Evolutionary conservation across 371 early-diverging fungal species (phyloP).

Genomic region (Lichtheimia hyalospora): DNA sequence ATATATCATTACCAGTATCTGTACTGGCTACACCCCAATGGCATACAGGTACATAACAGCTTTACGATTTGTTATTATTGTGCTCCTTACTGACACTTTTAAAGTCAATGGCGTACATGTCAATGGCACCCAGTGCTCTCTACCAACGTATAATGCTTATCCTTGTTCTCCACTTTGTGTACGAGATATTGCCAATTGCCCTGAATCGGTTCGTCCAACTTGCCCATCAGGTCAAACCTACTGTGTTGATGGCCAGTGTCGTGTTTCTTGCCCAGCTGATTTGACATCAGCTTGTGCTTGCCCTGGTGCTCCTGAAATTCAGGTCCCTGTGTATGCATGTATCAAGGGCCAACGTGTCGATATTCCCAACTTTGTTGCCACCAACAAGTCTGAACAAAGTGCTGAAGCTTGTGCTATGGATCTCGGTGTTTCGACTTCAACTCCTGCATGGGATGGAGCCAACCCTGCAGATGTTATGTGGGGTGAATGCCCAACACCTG

Average conservation of each 20-base stretch:
- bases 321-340: conserved; percentile 15
- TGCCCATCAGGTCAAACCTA: conserved; percentile 47
- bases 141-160: conserved; percentile 34
- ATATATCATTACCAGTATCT: too few species aligned
- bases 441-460: not conserved
- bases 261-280: conserved; percentile 26
- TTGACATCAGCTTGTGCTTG: conserved; percentile 40
- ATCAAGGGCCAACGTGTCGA: conserved; percentile 19
- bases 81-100: too few species aligned
- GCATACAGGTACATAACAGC: too few species aligned
- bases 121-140: conserved; percentile 44
- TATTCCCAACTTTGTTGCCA: conserved; percentile 43
- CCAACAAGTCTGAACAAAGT: conserved; percentile 33
- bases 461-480: conserved; percentile 41
- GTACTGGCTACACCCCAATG: too few species aligned
- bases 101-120: conserved; percentile 40
- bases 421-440: conserved; percentile 35
- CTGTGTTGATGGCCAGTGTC: conserved; percentile 57
- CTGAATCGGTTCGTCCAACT: conserved; percentile 22
- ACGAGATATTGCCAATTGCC: conserved; percentile 40
- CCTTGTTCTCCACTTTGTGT: conserved; percentile 56
- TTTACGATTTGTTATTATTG: too few species aligned
- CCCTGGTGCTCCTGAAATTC: conserved; percentile 36
- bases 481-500: conserved; percentile 54
- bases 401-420: conserved; percentile 26